Percentiles rank a stretch among this genome's conserved stretches.
Conservation (phyloP, 1,284 basidiomycete genomes). For the Pholiota adiposa region DNA sequence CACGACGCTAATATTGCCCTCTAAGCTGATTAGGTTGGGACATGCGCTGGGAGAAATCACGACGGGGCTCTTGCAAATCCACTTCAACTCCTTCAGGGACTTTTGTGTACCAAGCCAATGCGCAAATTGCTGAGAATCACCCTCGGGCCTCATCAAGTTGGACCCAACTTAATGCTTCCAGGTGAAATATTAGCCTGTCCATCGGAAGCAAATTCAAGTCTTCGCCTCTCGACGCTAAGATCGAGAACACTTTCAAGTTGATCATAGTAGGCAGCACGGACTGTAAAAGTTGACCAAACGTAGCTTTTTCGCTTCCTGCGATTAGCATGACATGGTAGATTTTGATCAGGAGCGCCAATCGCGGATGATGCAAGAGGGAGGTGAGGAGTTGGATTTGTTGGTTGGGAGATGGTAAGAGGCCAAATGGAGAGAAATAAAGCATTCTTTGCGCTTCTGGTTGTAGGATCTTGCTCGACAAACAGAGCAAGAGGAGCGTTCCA, state of each 20-base stretch:
- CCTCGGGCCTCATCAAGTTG: background rate
- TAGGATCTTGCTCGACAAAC: background rate
- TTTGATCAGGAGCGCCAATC: background rate
- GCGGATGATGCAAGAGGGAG: background rate
- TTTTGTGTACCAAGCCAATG: background rate
- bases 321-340: background rate
- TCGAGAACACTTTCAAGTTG: slow-evolving; percentile 8
- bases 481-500: background rate
- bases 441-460: slow-evolving; percentile 1
- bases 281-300: background rate
- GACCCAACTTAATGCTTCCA: slow-evolving; percentile 3
- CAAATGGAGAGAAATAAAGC: slow-evolving; percentile 7
- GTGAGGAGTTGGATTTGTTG: slow-evolving; percentile 9
- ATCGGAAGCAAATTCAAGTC: background rate
- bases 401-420: background rate
- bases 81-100: background rate
- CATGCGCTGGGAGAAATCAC: background rate
- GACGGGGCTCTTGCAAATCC: background rate
- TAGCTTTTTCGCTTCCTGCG: background rate
- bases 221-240: background rate
- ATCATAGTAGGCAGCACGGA: slow-evolving; percentile 5
- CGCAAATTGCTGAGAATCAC: background rate
- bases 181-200: slow-evolving; percentile 1
- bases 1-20: background rate
- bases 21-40: background rate